A percentile compares a stretch with the other conserved stretches of the same genome.
phyloP scores from a whole-genome alignment of 108 stramenopile species.

The Cyclotella sp. region DNA sequence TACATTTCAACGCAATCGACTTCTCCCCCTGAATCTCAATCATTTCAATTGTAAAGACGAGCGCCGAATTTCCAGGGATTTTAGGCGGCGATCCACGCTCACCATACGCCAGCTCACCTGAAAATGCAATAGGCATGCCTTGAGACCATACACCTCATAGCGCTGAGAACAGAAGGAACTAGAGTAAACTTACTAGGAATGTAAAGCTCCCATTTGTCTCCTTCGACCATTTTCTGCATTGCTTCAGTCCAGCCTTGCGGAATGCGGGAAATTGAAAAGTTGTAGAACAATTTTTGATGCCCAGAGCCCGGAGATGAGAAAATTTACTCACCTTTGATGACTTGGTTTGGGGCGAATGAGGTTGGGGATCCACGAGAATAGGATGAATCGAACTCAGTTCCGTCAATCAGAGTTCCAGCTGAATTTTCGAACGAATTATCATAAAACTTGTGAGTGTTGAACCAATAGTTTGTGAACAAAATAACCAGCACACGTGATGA shows the following conservation, averaged over 20 bases:
- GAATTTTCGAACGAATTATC: neutral
- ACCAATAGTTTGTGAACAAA: neutral
- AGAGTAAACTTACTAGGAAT: conserved; percentile 55
- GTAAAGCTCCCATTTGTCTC: conserved; percentile 88
- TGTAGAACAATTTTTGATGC: neutral
- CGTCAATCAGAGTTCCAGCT: conserved; percentile 88
- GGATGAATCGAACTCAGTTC: conserved; percentile 86
- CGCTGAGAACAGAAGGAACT: too few species aligned
- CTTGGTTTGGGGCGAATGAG: conserved; percentile 92
- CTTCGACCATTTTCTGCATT: conserved; percentile 90
- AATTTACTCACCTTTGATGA: conserved; percentile 58
- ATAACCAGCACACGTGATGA: neutral
- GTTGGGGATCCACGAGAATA: conserved; percentile 89
- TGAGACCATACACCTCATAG: too few species aligned
- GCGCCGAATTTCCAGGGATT: conserved; percentile 79
- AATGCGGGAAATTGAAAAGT: conserved; percentile 1
- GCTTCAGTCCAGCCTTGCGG: conserved; percentile 73
- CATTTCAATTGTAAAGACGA: conserved; percentile 93
- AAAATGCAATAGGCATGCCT: too few species aligned
- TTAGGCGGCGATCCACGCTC: conserved; percentile 75
- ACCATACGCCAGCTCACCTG: conserved; percentile 87
- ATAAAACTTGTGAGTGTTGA: neutral
- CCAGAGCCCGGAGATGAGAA: neutral
- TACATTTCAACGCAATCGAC: conserved; percentile 63
- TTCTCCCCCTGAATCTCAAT: conserved; percentile 75